Conservation (phyloP, 805 yeast species). For the Candida ortonii region DNA sequence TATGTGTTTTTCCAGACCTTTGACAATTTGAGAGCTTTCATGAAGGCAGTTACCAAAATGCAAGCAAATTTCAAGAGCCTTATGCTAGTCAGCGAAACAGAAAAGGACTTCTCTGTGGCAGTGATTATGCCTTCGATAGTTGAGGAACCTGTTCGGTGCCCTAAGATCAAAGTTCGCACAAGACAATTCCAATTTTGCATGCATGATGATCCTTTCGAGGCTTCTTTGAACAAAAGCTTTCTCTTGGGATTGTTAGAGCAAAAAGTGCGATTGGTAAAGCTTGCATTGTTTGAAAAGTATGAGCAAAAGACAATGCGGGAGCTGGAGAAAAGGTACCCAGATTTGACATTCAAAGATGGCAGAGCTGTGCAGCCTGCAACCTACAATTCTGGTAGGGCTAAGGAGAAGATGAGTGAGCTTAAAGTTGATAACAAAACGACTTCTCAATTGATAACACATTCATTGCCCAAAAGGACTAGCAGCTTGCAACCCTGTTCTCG, state of each 20-base stretch:
- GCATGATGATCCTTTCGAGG: conserved; percentile 90
- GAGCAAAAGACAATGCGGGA: conserved; percentile 16
- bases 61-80: conserved; percentile 24
- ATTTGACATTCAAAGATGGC: conserved; percentile 21
- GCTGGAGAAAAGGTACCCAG: conserved; percentile 35
- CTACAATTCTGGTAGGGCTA: conserved; percentile 1
- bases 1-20: conserved; percentile 74
- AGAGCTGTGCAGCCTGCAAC: conserved; percentile 15
- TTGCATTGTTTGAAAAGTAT: conserved; percentile 22
- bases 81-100: conserved; percentile 20
- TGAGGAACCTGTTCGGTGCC: conserved; percentile 46
- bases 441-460: background rate
- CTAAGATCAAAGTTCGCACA: conserved; percentile 54
- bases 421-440: no score
- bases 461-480: background rate
- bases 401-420: no score
- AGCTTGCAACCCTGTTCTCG: background rate
- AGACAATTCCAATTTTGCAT: conserved; percentile 57
- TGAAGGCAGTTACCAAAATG: conserved; percentile 66
- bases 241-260: conserved; percentile 71
- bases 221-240: conserved; percentile 60
- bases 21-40: conserved; percentile 74
- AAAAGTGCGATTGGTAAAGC: conserved; percentile 52
- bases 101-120: conserved; percentile 32
- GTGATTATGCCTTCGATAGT: conserved; percentile 31